phyloP scores from a whole-genome alignment of 176 grass and related monocot species.

The Puccinellia tenuiflora region DNA sequence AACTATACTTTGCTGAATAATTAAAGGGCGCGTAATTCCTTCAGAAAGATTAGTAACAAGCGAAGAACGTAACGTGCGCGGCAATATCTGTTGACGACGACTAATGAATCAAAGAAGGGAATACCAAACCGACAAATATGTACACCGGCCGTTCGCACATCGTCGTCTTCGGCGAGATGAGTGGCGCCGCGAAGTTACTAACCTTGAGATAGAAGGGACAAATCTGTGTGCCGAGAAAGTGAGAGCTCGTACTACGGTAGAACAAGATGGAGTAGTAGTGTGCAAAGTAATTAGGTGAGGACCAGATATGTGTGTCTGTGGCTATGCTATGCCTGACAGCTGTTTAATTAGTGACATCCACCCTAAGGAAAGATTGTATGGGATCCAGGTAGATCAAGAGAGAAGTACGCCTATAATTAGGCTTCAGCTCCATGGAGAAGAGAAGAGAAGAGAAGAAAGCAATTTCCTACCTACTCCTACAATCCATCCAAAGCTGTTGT shows the following conservation, averaged over 20 bases:
- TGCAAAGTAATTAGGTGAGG: background rate
- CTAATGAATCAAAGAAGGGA: background rate
- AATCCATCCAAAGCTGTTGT: too few relatives aligned
- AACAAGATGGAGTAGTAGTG: background rate
- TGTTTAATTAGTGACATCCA: constrained; percentile 11
- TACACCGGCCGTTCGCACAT: background rate
- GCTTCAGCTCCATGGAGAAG: too few relatives aligned
- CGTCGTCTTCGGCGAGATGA: background rate
- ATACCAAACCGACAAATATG: background rate
- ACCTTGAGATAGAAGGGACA: background rate
- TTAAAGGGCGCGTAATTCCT: background rate
- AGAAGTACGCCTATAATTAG: background rate
- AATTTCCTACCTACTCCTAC: too few relatives aligned
- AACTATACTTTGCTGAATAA: too few relatives aligned
- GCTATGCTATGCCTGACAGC: constrained; percentile 37
- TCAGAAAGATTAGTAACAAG: background rate
- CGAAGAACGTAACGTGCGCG: background rate
- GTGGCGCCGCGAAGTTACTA: background rate
- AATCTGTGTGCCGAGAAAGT: background rate
- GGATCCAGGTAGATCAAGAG: background rate
- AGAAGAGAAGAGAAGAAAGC: too few relatives aligned
- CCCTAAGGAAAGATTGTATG: background rate
- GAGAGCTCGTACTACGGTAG: background rate
- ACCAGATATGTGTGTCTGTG: background rate
- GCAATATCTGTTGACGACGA: background rate